Percentiles rank a stretch among this genome's conserved stretches.
These are phyloP conservation scores for Macrotyloma uniflorum DNA, from an alignment of 306 rosid genomes.

Conservation along the genomic window DNA sequence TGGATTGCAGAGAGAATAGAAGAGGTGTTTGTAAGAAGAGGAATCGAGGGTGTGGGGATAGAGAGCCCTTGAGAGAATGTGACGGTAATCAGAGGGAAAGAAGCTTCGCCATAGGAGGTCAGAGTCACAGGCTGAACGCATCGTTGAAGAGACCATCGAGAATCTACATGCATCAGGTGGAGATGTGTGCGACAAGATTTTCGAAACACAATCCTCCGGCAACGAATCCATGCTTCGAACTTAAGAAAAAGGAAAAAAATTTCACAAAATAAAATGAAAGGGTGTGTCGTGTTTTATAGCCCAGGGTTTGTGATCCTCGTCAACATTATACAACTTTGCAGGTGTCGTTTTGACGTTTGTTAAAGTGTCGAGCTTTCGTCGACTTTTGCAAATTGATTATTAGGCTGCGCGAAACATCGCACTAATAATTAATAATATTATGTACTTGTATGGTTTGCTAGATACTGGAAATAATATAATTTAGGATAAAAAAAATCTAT, in stretches of 20 bases:
- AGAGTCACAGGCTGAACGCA: slow-evolving; percentile 49
- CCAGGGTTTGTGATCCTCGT: too few relatives aligned
- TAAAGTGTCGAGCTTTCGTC: too few relatives aligned
- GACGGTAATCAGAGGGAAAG: slow-evolving; percentile 54
- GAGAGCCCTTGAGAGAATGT: slow-evolving; percentile 41
- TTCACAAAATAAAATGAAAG: background rate
- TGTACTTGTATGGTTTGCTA: too few relatives aligned
- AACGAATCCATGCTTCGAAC: slow-evolving; percentile 22
- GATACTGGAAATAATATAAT: too few relatives aligned
- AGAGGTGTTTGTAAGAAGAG: slow-evolving; percentile 55
- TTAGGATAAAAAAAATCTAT: too few relatives aligned
- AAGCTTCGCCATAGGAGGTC: slow-evolving; percentile 62
- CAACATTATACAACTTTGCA: too few relatives aligned
- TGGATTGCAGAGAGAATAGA: slow-evolving; percentile 47
- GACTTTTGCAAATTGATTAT: too few relatives aligned
- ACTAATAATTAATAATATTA: too few relatives aligned
- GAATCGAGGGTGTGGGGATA: slow-evolving; percentile 32
- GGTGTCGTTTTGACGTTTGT: too few relatives aligned
- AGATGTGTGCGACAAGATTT: slow-evolving; percentile 55
- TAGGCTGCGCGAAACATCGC: too few relatives aligned
- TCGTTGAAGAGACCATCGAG: slow-evolving; percentile 55
- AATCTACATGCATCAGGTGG: slow-evolving; percentile 54
- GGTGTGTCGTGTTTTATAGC: background rate
- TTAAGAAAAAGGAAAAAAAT: too few relatives aligned
- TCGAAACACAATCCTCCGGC: slow-evolving; percentile 53